Evolutionary conservation across 768 basidiomycete genomes (phyloP), one percentile per base, ranked within the genome.

Genomic region (Lentinus tigrinus): DNA sequence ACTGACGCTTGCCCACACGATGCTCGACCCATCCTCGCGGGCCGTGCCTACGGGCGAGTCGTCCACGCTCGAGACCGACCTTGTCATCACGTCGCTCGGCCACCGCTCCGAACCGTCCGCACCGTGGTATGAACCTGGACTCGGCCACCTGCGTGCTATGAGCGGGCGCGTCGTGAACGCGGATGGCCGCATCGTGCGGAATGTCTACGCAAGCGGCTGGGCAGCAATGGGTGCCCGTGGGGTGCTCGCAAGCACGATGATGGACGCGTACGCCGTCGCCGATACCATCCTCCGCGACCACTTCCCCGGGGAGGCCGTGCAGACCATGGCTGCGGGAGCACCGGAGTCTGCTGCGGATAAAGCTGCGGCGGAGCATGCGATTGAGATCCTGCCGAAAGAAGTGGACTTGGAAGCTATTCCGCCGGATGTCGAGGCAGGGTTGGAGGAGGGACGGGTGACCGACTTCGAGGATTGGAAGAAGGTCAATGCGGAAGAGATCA

Each of bases 131-230:
- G 87, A 91, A 65, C 74, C 82, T 0, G 65, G 72, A 2, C 69
- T 83, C 3, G 73, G 80, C 3, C 86, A 85, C 63, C 73, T 91
- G 14, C 81, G 84, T n/a, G 81, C 81, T 1, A 61, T 71, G 3
- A 70, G 72, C 7, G 83, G 83, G 4, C 78, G 85, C 13, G 74
- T 91, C 8, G 65, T 82, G 26, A 74, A 75, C 11, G 63, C 69
- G 3, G 62, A 62, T 4, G 69, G 73, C 11, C 65, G 65, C 2
- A 53, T 70, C 17, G 63, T 87, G 37, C 78, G 77, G 37, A 84
- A 83, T 57, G 77, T 95, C n/a, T 99, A 97, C 68, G 89, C 93
- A 1, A 88, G 91, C 1, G 96, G 96, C 10, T 99, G 97, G 97
- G 88, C 93, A 2, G 88, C 93, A 2, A 85, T 83, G 3, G 96